A percentile compares a stretch with the other conserved stretches of the same genome.
phyloP scores from a whole-genome alignment of 805 yeast species.

The Komagataella pseudopastoris region DNA sequence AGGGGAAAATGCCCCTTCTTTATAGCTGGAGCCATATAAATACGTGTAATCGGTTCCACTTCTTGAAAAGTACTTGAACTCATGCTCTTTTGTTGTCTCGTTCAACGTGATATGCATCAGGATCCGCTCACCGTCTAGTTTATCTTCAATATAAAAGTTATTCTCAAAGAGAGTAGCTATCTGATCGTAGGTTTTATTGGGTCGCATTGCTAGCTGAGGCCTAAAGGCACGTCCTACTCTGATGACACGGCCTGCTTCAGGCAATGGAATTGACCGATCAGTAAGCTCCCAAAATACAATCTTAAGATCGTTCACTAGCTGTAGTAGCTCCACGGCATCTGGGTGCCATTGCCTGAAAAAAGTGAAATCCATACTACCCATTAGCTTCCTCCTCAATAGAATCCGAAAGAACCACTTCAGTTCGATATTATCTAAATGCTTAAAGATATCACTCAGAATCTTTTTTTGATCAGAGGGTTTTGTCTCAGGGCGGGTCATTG shows the following conservation, averaged over 20 bases:
- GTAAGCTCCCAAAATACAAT: constrained; percentile 43
- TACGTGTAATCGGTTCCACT: constrained; percentile 61
- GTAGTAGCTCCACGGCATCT: constrained; percentile 52
- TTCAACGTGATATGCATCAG: constrained; percentile 53
- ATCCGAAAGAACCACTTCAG: constrained; percentile 57
- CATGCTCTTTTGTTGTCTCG: constrained; percentile 14
- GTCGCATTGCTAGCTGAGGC: constrained; percentile 63
- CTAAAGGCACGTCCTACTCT: constrained; percentile 43
- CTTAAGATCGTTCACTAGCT: constrained; percentile 52
- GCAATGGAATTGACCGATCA: constrained; percentile 33
- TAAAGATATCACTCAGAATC: constrained; percentile 35
- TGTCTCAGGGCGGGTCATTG: constrained; percentile 18
- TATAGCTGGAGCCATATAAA: constrained; percentile 38
- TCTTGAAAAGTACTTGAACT: constrained; percentile 44
- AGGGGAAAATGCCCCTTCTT: constrained; percentile 9
- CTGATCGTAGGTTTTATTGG: constrained; percentile 32
- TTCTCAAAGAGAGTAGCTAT: constrained; percentile 30
- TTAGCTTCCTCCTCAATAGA: constrained; percentile 41
- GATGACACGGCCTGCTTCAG: constrained; percentile 24
- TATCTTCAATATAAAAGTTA: constrained; percentile 73
- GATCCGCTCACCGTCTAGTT: constrained; percentile 87
- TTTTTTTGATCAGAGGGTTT: constrained; percentile 17
- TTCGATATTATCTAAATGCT: constrained; percentile 45
- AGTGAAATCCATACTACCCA: constrained; percentile 47
- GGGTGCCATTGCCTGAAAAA: constrained; percentile 63